These are phyloP conservation scores for Chenopodium suecicum DNA, from an alignment of 148 eudicot genomes.

Conservation along the genomic window DNA sequence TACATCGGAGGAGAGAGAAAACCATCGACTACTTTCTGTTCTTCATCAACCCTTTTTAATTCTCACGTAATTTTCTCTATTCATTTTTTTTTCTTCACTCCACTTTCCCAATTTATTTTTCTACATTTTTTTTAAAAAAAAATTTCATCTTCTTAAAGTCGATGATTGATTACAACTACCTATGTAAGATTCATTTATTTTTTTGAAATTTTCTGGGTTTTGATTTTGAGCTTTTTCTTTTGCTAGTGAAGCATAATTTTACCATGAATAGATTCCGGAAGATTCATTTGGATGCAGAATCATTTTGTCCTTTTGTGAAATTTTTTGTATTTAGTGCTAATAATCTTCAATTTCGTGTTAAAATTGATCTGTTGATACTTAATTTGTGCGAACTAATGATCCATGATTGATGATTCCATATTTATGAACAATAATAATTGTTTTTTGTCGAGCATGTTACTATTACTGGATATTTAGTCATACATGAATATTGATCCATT, in stretches of 20 bases:
- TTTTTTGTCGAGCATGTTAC: not conserved
- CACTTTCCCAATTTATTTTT: not conserved
- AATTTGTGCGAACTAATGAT: not conserved
- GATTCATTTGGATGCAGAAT: not conserved
- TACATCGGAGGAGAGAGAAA: not conserved
- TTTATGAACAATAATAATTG: not conserved
- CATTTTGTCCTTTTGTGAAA: not conserved
- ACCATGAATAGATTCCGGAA: not conserved
- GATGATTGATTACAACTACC: not conserved
- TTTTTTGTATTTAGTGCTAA: not conserved
- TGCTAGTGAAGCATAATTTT: not conserved
- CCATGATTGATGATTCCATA: not conserved
- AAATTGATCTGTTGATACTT: no score
- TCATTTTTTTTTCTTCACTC: not conserved
- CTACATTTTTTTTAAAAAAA: not conserved
- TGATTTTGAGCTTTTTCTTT: not conserved
- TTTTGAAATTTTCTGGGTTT: not conserved
- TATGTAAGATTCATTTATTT: not conserved
- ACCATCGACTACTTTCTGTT: conserved; percentile 3
- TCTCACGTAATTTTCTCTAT: not conserved
- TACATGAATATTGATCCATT: not conserved
- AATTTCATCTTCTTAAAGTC: not conserved
- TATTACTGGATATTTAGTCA: not conserved
- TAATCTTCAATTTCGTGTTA: not conserved
- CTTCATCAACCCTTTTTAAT: conserved; percentile 5